A percentile compares a stretch with the other conserved stretches of the same genome.
phyloP scores from a whole-genome alignment of 768 basidiomycete genomes.

The Coprinopsis sp. region DNA sequence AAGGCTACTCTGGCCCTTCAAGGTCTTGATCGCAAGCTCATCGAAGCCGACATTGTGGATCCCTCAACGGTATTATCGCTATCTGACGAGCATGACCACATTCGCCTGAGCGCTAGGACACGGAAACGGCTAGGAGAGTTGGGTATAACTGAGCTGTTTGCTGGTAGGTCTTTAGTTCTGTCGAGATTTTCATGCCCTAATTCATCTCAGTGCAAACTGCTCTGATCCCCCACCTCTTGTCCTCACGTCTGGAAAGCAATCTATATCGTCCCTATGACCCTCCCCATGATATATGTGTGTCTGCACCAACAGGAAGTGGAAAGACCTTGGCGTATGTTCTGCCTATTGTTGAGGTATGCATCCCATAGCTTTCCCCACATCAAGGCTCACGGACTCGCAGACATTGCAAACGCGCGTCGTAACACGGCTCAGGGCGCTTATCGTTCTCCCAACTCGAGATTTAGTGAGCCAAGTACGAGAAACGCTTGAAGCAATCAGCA shows the following conservation, averaged over 20 bases:
- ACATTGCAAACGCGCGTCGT: conserved; percentile 68
- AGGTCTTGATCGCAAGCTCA: conserved; percentile 70
- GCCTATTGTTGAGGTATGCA: conserved; percentile 81
- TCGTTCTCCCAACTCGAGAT: conserved; percentile 92
- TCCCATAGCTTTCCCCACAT: background rate
- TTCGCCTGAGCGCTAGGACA: conserved; percentile 55
- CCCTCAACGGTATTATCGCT: conserved; percentile 45
- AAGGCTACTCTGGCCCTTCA: conserved; percentile 68
- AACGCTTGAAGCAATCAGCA: conserved; percentile 80
- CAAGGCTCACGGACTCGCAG: conserved; percentile 32
- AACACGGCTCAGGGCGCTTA: conserved; percentile 79
- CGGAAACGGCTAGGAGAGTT: conserved; percentile 62
- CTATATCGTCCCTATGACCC: conserved; percentile 65
- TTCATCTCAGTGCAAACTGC: conserved; percentile 73
- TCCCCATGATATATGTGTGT: conserved; percentile 83
- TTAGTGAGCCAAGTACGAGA: conserved; percentile 89
- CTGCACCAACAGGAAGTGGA: conserved; percentile 96
- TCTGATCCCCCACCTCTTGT: conserved; percentile 78
- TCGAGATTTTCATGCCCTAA: conserved; percentile 3
- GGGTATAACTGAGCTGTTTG: conserved; percentile 84
- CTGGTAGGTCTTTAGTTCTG: conserved; percentile 48
- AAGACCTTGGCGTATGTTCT: conserved; percentile 96
- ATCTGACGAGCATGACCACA: conserved; percentile 36
- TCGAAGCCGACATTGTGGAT: conserved; percentile 66
- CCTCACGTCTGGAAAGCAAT: conserved; percentile 33